phyloP scores from a whole-genome alignment of 148 eudicot genomes.

The Silene latifolia region DNA sequence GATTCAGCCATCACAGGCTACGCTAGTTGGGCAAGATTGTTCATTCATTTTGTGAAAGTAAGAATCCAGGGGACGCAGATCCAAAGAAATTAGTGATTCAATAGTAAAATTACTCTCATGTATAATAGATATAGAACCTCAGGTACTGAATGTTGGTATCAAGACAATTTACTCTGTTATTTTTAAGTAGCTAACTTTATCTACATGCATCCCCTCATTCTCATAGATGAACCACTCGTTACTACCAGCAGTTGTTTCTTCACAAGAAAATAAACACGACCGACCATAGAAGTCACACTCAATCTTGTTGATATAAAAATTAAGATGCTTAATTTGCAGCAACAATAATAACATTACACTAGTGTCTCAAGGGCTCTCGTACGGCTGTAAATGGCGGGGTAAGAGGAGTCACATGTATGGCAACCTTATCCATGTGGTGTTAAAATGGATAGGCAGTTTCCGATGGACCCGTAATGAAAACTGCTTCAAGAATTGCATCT shows the following conservation, averaged over 20 bases:
- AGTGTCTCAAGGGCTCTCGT: too few relatives aligned
- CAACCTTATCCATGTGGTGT: too few relatives aligned
- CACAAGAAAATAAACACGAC: background rate
- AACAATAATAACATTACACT: too few relatives aligned
- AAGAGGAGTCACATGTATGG: too few relatives aligned
- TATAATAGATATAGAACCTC: background rate
- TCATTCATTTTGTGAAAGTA: too few relatives aligned
- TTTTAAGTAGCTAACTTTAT: background rate
- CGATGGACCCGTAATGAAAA: background rate
- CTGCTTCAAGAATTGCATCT: background rate
- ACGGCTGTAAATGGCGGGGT: too few relatives aligned
- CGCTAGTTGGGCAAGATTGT: background rate
- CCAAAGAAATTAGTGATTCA: background rate
- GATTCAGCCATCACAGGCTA: too few relatives aligned
- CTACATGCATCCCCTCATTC: conserved; percentile 5
- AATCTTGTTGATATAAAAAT: background rate
- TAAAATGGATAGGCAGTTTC: background rate
- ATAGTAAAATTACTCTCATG: background rate
- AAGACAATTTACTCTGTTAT: background rate
- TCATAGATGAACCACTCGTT: background rate
- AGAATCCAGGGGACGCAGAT: background rate
- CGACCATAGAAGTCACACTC: background rate
- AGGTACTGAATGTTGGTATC: background rate
- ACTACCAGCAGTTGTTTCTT: background rate
- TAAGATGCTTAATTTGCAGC: background rate